Conservation (phyloP, 2,329 filamentous ascomycete species). For the Calonectria hongkongensis region DNA sequence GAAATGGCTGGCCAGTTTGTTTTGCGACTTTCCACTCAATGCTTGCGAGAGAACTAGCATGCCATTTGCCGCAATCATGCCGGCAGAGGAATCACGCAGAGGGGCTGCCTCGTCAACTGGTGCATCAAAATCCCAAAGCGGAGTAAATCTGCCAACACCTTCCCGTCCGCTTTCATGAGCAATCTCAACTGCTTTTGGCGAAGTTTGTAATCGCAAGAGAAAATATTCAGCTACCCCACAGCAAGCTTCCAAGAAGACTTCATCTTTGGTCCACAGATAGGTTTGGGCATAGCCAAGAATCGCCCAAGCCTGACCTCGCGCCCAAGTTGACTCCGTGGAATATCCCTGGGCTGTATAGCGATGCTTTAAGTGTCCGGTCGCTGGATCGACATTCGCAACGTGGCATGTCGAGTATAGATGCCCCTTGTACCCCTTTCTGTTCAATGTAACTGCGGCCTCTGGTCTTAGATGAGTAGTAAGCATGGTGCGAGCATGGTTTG, state of each 20-base stretch:
- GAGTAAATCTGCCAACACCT: slow-evolving; percentile 50
- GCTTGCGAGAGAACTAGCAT: slow-evolving; percentile 63
- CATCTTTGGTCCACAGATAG: slow-evolving; percentile 67
- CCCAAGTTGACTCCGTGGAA: slow-evolving; percentile 67
- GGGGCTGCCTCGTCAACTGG: slow-evolving; percentile 59
- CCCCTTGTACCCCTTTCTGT: slow-evolving; percentile 44
- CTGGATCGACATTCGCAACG: slow-evolving; percentile 67
- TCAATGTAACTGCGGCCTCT: slow-evolving; percentile 48
- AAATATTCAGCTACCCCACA: slow-evolving; percentile 69
- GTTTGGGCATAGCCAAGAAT: slow-evolving; percentile 70
- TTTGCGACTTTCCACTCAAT: slow-evolving; percentile 46
- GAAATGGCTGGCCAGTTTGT: slow-evolving; percentile 50
- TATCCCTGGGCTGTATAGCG: slow-evolving; percentile 68
- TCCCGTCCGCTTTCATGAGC: slow-evolving; percentile 29
- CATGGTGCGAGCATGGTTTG: slow-evolving; percentile 62
- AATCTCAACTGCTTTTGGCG: slow-evolving; percentile 51
- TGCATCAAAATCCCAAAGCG: slow-evolving; percentile 63
- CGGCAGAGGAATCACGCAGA: slow-evolving; percentile 61
- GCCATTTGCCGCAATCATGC: slow-evolving; percentile 64
- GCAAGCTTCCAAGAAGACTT: slow-evolving; percentile 64
- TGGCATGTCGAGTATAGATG: slow-evolving; percentile 61
- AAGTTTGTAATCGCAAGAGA: slow-evolving; percentile 59
- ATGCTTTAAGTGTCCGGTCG: slow-evolving; percentile 61
- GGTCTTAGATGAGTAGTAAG: slow-evolving; percentile 62
- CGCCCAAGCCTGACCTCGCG: slow-evolving; percentile 69